Conservation (phyloP, 2,329 filamentous ascomycete genomes). For the Escovopsis sp. region DNA sequence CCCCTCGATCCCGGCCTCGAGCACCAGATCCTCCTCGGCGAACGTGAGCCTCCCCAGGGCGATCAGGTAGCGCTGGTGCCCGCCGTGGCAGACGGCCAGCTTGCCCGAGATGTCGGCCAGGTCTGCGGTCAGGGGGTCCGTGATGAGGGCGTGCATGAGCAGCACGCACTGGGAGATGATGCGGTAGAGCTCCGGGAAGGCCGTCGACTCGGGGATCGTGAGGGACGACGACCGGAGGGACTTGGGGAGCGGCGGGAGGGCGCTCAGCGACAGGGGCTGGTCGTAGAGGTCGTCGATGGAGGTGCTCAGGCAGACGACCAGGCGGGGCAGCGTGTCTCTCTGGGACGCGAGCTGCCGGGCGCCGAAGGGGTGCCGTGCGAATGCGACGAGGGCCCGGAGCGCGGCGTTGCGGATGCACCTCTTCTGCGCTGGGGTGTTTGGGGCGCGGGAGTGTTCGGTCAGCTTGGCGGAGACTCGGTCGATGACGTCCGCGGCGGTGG, state of each 20-base stretch:
- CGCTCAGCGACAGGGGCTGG: constrained; percentile 28
- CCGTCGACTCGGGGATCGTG: constrained; percentile 6
- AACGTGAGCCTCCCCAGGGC: constrained; percentile 75
- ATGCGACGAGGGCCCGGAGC: constrained; percentile 41
- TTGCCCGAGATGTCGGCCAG: constrained; percentile 53
- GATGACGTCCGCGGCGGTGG: constrained; percentile 35
- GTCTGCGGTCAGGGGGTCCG: constrained; percentile 29
- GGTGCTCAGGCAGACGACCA: constrained; percentile 49
- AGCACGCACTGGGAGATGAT: constrained; percentile 34
- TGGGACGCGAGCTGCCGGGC: constrained; percentile 52
- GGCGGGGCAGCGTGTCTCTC: constrained; percentile 53
- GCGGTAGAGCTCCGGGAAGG: constrained; percentile 22
- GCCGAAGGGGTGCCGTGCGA: constrained; percentile 49
- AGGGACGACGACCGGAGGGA: constrained; percentile 1
- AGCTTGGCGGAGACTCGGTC: constrained; percentile 50
- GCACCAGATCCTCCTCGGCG: constrained; percentile 58
- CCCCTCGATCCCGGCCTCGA: constrained; percentile 63
- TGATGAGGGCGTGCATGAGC: constrained; percentile 38
- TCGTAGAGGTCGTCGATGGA: constrained; percentile 66
- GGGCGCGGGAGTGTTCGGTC: constrained; percentile 34
- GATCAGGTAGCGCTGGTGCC: constrained; percentile 69
- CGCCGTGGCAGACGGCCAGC: constrained; percentile 53
- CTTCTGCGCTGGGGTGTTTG: constrained; percentile 23
- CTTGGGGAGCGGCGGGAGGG: constrained; percentile 14
- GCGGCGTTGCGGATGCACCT: constrained; percentile 31